These are phyloP conservation scores for Starmerella bombi DNA, from an alignment of 805 yeast genomes.

Conservation along the genomic window DNA sequence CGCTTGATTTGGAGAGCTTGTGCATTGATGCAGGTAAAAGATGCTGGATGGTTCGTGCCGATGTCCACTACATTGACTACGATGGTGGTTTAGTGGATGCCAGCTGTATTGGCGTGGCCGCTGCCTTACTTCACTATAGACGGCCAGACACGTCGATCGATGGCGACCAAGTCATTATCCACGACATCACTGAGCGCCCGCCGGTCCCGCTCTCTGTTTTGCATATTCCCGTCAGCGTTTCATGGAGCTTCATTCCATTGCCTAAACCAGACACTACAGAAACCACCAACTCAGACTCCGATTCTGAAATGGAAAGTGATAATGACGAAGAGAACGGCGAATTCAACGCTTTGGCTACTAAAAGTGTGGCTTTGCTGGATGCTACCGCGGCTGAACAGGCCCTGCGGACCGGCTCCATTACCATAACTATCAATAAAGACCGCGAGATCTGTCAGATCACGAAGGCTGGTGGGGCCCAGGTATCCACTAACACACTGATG, in stretches of 20 bases:
- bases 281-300: slow-evolving; percentile 10
- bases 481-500: slow-evolving; percentile 57
- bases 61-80: slow-evolving; percentile 72
- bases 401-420: slow-evolving; percentile 62
- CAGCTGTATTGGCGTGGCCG: slow-evolving; percentile 78
- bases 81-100: slow-evolving; percentile 92
- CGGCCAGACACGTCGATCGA: slow-evolving; percentile 69
- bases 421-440: slow-evolving; percentile 78
- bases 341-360: not conserved
- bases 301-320: slow-evolving; percentile 29
- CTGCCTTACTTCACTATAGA: slow-evolving; percentile 68
- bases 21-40: slow-evolving; percentile 84
- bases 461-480: slow-evolving; percentile 80
- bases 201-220: slow-evolving; percentile 76
- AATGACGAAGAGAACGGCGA: slow-evolving; percentile 3
- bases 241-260: slow-evolving; percentile 67
- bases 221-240: slow-evolving; percentile 81
- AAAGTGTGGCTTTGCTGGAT: slow-evolving; percentile 35
- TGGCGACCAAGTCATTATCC: slow-evolving; percentile 40
- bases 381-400: slow-evolving; percentile 66
- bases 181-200: slow-evolving; percentile 61
- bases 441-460: slow-evolving; percentile 81
- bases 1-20: slow-evolving; percentile 77
- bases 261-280: slow-evolving; percentile 26
- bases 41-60: slow-evolving; percentile 86